Evolutionary conservation across 2,329 filamentous ascomycete genomes (phyloP), one percentile per base, ranked within the genome.

Genomic region (Colletotrichum truncatum): DNA sequence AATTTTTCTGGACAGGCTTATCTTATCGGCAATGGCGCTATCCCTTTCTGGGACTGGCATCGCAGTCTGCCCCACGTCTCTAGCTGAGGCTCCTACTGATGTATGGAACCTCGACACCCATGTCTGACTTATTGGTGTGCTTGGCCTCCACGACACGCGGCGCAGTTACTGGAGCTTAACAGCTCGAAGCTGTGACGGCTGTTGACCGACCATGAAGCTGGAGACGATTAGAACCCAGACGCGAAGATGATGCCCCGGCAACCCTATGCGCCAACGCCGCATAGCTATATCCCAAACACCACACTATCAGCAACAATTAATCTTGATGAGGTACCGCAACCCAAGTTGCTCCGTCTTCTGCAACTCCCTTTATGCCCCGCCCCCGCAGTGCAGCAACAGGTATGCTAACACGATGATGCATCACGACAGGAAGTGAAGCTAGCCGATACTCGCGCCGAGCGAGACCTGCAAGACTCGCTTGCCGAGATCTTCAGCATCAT

Each of bases 401-500:
- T 16, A 14, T 45, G 53, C 62, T 53, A 41, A 56, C 48, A 58
- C 25, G 46, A 72, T 52, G 54, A 65, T 65, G 63, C 62, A 23
- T 55, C 14, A 25, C 9, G 32, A 30, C 71, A 97, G 92, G 96
- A 98, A 85, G 94, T 98, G 71, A 97, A 97, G 79, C 87, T 99
- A 66, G 89, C 93, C 52, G 91, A 93, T 38, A 97, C 91, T 21
- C 90, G 92, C 70, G 91, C 93, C 39, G 95, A 98, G 80, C 91
- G 95, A 67, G 94, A 99, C 75, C 85, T 98, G 1, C 93, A 98
- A 77, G 96, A 98, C 75, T 98, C 96, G 1, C 88, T 99, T 12
- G 96, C 95, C 59, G 96, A 99, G 79, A 90, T 99, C 23, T 99
- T 98, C 80, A 97, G 94, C 80, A 98, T 99, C 70, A 95, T 99